Base-by-base conservation (phyloP, 1,139 yeast species). In the Barnettozyma hawaiiensis region DNA sequence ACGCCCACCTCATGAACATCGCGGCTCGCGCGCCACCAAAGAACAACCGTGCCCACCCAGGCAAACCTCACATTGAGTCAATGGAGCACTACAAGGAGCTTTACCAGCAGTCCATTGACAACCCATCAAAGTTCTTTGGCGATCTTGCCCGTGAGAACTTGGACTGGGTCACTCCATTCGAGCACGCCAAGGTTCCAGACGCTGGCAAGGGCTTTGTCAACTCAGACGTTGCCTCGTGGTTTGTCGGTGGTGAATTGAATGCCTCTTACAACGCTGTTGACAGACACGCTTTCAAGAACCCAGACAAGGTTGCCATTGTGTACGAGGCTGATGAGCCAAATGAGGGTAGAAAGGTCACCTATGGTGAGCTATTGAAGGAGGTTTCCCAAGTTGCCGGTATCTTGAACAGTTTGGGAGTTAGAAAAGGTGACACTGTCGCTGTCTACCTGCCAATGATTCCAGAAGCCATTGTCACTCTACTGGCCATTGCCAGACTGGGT, bases 401-500 rank as follows among this genome's bases (percentile, higher is more conserved):
- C 47, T 73, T 80, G 64, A 71, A 70, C 50, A 70, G 69, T 52
- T 65, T 79, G 58, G 90, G 90, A 47, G 90, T 84, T 48, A 73
- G 73, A 57, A 84, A 84, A 64, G 92, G 92, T 50, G 94, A 85
- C 59, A 79, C 90, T 7, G 92, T 85, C 35, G 94, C 94, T 3
- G 90, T 85, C 39, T 85, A 85, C 62, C 70, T 85, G 62, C 95
- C 94, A 52, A 85, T 85, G 95, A 81, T 83, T 50, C 92, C 94
- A 23, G 89, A 84, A 64, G 90, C 92, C 2, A 57, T 85, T 48
- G 73, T 82, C 35, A 75, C 94, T 2, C 65, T 85, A 50, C 67
- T 85, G 65, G 92, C 94, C 21, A 81, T 84, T 60, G 72, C 73
- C 19, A 74, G 95, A 65, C 72, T 85, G 49, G 94, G 95, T 49